A percentile compares a stretch with the other conserved stretches of the same genome.
Conservation (phyloP, 1,284 basidiomycete genomes). For the Pseudozyma hubeiensis region DNA sequence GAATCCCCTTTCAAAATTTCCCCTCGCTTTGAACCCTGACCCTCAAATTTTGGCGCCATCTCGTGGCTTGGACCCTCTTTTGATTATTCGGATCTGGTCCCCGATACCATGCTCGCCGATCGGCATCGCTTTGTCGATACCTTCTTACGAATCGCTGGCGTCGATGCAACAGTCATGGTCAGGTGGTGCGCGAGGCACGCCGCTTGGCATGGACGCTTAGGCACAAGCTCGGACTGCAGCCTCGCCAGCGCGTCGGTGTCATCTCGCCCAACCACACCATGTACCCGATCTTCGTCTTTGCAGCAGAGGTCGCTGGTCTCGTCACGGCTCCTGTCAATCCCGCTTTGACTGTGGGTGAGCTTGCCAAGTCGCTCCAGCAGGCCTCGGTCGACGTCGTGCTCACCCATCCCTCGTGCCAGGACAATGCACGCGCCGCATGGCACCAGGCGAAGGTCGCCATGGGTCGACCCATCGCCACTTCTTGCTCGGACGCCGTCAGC, state of each 20-base stretch:
- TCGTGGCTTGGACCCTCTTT: constrained; percentile 10
- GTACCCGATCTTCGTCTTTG: constrained; percentile 57
- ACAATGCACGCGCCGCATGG: constrained; percentile 49
- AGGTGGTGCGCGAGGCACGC: constrained; percentile 45
- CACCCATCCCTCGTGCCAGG: constrained; percentile 47
- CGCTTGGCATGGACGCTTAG: constrained; percentile 52
- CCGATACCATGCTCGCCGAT: neutral
- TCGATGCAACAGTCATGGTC: constrained; percentile 27
- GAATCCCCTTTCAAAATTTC: constrained; percentile 17
- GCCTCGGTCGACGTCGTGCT: constrained; percentile 53
- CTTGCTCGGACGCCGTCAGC: constrained; percentile 9
- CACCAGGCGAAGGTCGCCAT: constrained; percentile 42
- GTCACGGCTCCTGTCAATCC: constrained; percentile 61
- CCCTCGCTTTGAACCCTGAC: neutral
- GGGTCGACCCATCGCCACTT: constrained; percentile 18
- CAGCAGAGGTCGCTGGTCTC: constrained; percentile 52
- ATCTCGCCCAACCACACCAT: constrained; percentile 64
- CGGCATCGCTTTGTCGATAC: neutral
- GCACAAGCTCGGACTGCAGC: constrained; percentile 54
- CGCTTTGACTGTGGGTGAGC: constrained; percentile 59
- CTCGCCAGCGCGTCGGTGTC: constrained; percentile 58
- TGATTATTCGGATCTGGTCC: constrained; percentile 2
- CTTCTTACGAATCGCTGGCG: neutral
- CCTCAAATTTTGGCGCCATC: neutral
- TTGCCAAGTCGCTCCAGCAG: constrained; percentile 60